These are phyloP conservation scores for Fusarium clavum DNA, from an alignment of 2,329 filamentous ascomycete species.

Conservation along the genomic window DNA sequence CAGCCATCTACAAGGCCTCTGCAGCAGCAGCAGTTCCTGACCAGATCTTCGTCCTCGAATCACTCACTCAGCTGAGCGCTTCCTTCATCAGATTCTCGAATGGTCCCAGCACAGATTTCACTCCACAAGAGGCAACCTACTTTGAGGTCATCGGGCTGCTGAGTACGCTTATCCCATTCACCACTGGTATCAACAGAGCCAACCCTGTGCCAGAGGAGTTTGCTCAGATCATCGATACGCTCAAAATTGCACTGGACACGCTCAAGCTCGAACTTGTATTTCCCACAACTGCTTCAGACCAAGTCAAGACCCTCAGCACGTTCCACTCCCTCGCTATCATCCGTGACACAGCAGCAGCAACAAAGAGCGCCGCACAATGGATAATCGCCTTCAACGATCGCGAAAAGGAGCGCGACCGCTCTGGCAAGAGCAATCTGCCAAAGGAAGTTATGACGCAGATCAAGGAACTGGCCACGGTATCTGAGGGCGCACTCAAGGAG, in stretches of 20 bases:
- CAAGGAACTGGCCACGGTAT: conserved; percentile 50
- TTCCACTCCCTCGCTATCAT: conserved; percentile 54
- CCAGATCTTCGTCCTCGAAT: conserved; percentile 58
- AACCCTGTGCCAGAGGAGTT: conserved; percentile 41
- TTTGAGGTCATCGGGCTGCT: conserved; percentile 59
- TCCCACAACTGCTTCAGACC: conserved; percentile 22
- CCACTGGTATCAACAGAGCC: conserved; percentile 42
- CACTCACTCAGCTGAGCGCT: conserved; percentile 56
- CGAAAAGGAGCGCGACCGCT: conserved; percentile 55
- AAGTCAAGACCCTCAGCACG: conserved; percentile 47
- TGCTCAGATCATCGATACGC: conserved; percentile 42
- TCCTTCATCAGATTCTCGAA: conserved; percentile 56
- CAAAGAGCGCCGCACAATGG: conserved; percentile 50
- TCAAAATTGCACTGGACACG: conserved; percentile 30
- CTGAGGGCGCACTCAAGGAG: conserved; percentile 49
- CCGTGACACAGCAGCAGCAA: conserved; percentile 53
- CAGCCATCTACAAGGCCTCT: conserved; percentile 63
- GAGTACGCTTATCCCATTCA: conserved; percentile 50
- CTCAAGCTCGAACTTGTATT: conserved; percentile 32
- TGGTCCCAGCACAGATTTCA: conserved; percentile 50
- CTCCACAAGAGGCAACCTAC: conserved; percentile 57
- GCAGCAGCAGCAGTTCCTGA: conserved; percentile 55
- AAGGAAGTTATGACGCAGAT: conserved; percentile 53
- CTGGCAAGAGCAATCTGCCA: conserved; percentile 53
- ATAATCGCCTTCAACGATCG: conserved; percentile 53